Evolutionary conservation across 805 yeast genomes (phyloP), one percentile per base, ranked within the genome.

Genomic region (Kodamaea nitidulidarum): DNA sequence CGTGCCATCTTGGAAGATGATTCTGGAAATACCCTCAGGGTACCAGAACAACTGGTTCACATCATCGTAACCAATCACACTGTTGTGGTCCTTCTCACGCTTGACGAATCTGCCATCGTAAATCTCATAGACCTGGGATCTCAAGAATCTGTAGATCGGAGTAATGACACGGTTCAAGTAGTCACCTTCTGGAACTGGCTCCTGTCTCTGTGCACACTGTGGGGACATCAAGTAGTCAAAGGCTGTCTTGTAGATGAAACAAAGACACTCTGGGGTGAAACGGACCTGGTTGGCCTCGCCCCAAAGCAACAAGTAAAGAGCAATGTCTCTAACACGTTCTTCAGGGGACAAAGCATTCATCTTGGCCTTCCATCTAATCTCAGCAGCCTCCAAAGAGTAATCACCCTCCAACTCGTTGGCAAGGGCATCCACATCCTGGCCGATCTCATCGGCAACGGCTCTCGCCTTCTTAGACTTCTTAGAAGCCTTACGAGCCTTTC

Each of bases 41-140:
- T 95, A 93, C 99, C 99, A 93, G 70, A 95, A 93, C 54, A 93
- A 76, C 74, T 93, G 99, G 67, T 93, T 93, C 45, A 93, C 95
- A 73, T 93, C 99, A 71, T 93, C 99, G 64, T 93, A 93, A 64
- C 98, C 95, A 55, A 85, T 76, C 47, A 85, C 70, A 49, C 79
- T 70, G 67, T 81, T 81, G 65, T 85, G 95, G 61, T 85, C 95
- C 58, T 70, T 80, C 70, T 85, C 93, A 69, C 95, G 82, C 63
- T 84, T 84, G 45, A 84, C 82, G 52, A 76, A 84, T 65, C 88
- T 80, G 44, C 93, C 93, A 51, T 84, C 88, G 46, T 76, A 75
- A 51, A 84, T 77, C 65, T 84, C 93, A 53, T 83, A 85, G 40
- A 84, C 90, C 63, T 85, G 91, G 42, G 84, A 70, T 73, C 90